These are phyloP conservation scores for Parascedosporium putredinis DNA, from an alignment of 2,329 filamentous ascomycete genomes.

Conservation along the genomic window DNA sequence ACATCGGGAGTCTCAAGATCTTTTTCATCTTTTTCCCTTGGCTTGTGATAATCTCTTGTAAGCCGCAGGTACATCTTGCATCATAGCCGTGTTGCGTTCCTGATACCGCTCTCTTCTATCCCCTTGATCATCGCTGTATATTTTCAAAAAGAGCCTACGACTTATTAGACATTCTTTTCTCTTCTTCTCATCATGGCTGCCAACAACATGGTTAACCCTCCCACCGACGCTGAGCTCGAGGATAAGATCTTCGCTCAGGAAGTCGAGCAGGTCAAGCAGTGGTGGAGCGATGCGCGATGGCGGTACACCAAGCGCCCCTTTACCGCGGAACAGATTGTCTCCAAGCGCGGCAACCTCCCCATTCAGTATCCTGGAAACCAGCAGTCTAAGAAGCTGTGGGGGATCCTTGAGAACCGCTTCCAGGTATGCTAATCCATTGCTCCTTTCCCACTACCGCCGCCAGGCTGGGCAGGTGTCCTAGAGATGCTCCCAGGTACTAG, in stretches of 20 bases:
- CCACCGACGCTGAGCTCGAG: conserved; percentile 45
- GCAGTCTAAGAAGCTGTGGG: conserved; percentile 91
- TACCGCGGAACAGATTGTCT: conserved; percentile 92
- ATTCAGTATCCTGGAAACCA: conserved; percentile 85
- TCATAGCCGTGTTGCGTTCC: background rate
- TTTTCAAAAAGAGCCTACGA: no score
- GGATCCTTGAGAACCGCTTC: conserved; percentile 77
- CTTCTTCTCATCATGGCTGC: conserved; percentile 43
- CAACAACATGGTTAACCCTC: conserved; percentile 50
- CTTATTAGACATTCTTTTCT: no score
- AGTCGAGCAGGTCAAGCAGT: conserved; percentile 80
- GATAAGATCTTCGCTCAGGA: conserved; percentile 67
- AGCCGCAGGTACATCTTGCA: background rate
- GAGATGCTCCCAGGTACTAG: background rate
- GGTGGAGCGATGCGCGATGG: conserved; percentile 93
- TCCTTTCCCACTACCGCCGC: no score
- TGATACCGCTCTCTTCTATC: background rate
- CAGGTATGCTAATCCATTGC: no score
- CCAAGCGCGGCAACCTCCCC: conserved; percentile 84
- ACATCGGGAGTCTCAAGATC: no score
- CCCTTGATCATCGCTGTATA: background rate
- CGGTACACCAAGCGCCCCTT: conserved; percentile 84
- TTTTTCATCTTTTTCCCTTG: conserved; percentile 3
- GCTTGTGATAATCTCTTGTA: conserved; percentile 1
- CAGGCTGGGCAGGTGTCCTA: no score